Conservation (phyloP, 164 flowering plant genomes). For the Umbilicus rupestris region DNA sequence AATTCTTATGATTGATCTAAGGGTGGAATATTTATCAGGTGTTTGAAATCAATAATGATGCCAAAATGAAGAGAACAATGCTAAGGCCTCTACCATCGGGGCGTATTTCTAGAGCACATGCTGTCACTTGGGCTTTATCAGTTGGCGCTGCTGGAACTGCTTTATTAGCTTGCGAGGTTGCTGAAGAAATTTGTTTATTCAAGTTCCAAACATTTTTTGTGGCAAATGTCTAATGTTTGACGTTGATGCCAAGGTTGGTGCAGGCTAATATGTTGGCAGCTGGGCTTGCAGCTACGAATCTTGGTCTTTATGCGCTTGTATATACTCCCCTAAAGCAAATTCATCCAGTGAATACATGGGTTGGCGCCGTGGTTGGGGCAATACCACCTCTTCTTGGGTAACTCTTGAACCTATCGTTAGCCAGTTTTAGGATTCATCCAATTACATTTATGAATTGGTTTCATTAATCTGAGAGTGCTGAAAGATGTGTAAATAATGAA, state of each 20-base stretch:
- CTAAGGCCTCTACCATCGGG: constrained; percentile 90
- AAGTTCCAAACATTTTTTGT: not conserved
- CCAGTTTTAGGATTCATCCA: not conserved
- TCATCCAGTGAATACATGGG: constrained; percentile 95
- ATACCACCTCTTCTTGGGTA: constrained; percentile 98
- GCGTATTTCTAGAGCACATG: constrained; percentile 64
- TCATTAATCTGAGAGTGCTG: not conserved
- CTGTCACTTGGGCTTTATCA: constrained; percentile 68
- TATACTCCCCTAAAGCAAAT: constrained; percentile 95
- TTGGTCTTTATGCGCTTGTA: constrained; percentile 78
- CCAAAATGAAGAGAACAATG: constrained; percentile 87
- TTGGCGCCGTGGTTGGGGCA: constrained; percentile 97
- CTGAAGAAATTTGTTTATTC: not conserved
- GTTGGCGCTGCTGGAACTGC: constrained; percentile 75
- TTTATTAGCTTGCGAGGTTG: constrained; percentile 73
- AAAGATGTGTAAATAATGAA: not conserved
- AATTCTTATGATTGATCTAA: not conserved
- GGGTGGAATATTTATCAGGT: constrained; percentile 30
- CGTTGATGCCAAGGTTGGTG: constrained; percentile 55
- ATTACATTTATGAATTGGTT: not conserved
- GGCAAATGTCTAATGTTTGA: constrained; percentile 22
- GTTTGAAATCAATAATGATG: constrained; percentile 80
- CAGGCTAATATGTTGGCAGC: constrained; percentile 93
- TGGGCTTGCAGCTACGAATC: constrained; percentile 89
- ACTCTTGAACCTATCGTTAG: constrained; percentile 1